Evolutionary conservation across 345 rosid genomes (phyloP).

Genomic region (Raphanus raphanistrum): DNA sequence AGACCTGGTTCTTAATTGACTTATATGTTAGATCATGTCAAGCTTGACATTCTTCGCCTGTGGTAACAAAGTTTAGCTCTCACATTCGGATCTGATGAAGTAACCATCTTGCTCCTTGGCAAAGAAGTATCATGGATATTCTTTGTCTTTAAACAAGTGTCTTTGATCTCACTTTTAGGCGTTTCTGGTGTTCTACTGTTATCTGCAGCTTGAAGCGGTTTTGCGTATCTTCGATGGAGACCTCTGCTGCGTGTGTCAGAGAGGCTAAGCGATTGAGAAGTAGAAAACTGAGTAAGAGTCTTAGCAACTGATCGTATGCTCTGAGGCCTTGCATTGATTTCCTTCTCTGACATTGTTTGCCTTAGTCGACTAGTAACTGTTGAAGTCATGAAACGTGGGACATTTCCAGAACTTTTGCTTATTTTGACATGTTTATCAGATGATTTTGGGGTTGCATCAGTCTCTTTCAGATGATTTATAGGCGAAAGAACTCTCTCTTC

Average conservation of each 20-base stretch:
- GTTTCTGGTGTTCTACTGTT: conserved; percentile 38
- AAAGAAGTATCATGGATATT: conserved; percentile 30
- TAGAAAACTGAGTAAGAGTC: conserved; percentile 51
- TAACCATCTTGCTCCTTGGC: conserved; percentile 58
- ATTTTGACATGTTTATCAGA: conserved; percentile 41
- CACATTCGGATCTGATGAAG: conserved; percentile 68
- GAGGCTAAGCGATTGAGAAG: conserved; percentile 63
- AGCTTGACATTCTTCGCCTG: conserved; percentile 78
- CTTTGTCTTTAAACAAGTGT: conserved; percentile 35
- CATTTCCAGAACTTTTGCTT: conserved; percentile 25
- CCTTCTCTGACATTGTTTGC: conserved; percentile 59
- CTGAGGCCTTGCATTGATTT: conserved; percentile 44
- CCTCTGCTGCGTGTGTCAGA: conserved; percentile 57
- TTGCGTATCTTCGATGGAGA: conserved; percentile 45
- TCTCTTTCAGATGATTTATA: conserved; percentile 41
- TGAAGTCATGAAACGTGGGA: conserved; percentile 83
- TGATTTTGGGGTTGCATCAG: conserved; percentile 33
- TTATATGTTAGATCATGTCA: conserved; percentile 43
- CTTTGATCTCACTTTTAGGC: conserved; percentile 41
- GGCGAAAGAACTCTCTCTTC: conserved; percentile 26
- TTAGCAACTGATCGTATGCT: conserved; percentile 44
- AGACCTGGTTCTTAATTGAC: conserved; percentile 23
- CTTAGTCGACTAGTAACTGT: conserved; percentile 90
- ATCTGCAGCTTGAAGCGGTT: conserved; percentile 43
- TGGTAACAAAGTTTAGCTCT: conserved; percentile 55